Conservation (phyloP, 192 early-diverging fungal genomes). For the Coemansia sp. region DNA sequence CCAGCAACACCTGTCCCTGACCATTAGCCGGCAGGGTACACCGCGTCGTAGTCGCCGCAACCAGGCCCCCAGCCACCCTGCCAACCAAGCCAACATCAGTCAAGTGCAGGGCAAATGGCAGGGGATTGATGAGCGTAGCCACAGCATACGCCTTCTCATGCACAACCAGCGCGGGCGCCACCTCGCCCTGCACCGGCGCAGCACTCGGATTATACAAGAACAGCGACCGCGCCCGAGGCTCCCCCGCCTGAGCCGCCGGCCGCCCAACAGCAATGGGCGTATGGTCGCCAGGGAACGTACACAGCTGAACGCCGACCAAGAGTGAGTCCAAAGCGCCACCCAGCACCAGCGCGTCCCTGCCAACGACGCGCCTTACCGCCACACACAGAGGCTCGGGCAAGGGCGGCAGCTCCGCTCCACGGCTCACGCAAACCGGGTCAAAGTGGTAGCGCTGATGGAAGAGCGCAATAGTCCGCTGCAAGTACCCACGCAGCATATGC, state of each 20-base stretch:
- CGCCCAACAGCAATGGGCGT: conserved; percentile 8
- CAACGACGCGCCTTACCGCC: conserved; percentile 13
- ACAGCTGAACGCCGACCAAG: conserved; percentile 39
- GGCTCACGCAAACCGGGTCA: not conserved
- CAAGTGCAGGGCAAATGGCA: conserved; percentile 43
- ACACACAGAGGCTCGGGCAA: not conserved
- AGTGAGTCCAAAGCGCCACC: conserved; percentile 29
- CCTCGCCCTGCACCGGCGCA: conserved; percentile 21
- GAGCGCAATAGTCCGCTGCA: conserved; percentile 27
- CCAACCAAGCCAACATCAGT: conserved; percentile 17
- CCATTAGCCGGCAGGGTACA: conserved; percentile 28
- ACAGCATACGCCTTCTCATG: conserved; percentile 33
- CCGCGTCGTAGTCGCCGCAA: not conserved
- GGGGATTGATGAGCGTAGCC: conserved; percentile 43
- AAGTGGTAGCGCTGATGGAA: conserved; percentile 28
- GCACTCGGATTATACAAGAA: conserved; percentile 52
- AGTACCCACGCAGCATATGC: conserved; percentile 32
- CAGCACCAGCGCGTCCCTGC: conserved; percentile 28
- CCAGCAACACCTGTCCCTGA: conserved; percentile 28
- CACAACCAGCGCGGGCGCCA: conserved; percentile 23
- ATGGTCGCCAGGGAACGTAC: conserved; percentile 13
- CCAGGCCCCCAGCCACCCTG: not conserved
- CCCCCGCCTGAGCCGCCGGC: not conserved
- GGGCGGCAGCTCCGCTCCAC: not conserved
- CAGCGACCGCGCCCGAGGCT: conserved; percentile 9